These are phyloP conservation scores for Pseudocercospora musae DNA, from an alignment of 2,329 filamentous ascomycete genomes.

Conservation along the genomic window DNA sequence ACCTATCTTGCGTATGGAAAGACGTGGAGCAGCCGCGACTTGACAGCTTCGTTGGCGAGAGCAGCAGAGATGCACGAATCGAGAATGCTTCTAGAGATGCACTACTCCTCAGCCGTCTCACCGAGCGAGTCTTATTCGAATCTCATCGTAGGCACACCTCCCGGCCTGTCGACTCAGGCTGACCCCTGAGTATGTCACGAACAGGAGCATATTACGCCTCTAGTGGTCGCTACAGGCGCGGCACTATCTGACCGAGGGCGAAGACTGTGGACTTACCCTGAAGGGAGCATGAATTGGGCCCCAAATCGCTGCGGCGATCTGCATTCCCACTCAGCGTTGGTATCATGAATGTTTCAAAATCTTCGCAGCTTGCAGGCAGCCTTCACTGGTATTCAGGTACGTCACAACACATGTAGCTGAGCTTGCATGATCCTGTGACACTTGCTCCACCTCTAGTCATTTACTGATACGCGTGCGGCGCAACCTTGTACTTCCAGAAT, in stretches of 20 bases:
- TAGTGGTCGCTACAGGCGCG: background rate
- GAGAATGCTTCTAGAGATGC: too few relatives aligned
- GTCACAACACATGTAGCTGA: background rate
- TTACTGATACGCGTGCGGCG: constrained; percentile 21
- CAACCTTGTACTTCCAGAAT: constrained; percentile 20
- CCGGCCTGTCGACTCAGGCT: too few relatives aligned
- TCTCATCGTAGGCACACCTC: too few relatives aligned
- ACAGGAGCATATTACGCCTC: background rate
- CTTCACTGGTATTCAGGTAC: background rate
- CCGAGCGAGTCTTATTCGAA: too few relatives aligned
- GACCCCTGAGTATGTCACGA: background rate
- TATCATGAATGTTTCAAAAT: background rate
- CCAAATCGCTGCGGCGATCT: background rate
- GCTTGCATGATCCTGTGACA: background rate
- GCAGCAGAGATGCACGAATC: too few relatives aligned
- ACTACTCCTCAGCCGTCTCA: too few relatives aligned
- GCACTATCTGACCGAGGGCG: background rate
- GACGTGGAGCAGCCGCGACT: too few relatives aligned
- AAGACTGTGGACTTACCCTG: too few relatives aligned
- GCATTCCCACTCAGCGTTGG: background rate
- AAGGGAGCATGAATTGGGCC: background rate
- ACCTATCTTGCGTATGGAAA: too few relatives aligned
- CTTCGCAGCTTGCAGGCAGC: background rate
- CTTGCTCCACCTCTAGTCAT: background rate
- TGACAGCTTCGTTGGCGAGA: too few relatives aligned